Conservation (phyloP, 2,329 filamentous ascomycete species). For the Xylaria sp. region DNA sequence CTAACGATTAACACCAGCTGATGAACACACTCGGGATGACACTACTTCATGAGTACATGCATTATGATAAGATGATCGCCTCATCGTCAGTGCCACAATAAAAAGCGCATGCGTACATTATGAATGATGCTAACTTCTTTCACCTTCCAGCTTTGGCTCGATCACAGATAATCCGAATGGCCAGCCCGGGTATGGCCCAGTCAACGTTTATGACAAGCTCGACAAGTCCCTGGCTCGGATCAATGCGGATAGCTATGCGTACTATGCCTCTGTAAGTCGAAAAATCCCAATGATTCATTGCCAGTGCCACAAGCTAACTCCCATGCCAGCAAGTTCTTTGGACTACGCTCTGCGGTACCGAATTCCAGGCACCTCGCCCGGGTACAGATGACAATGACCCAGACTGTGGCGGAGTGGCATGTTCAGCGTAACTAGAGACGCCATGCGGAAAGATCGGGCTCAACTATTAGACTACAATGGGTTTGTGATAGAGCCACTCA, state of each 20-base stretch:
- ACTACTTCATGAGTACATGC: background rate
- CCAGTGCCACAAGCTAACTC: background rate
- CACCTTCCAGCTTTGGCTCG: background rate
- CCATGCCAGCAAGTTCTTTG: background rate
- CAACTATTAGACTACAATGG: background rate
- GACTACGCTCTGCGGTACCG: background rate
- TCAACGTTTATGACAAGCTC: background rate
- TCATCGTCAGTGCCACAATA: background rate
- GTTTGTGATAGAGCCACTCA: background rate
- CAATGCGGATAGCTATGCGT: constrained; percentile 1
- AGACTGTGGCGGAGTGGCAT: background rate
- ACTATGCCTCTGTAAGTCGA: background rate
- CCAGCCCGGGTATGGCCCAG: background rate
- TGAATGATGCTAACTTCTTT: background rate
- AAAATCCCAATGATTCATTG: background rate
- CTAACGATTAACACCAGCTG: background rate
- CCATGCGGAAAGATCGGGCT: background rate
- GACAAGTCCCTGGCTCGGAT: background rate
- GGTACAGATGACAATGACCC: background rate
- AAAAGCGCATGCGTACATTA: background rate
- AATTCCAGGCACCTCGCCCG: background rate
- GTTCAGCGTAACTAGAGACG: background rate
- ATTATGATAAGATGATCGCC: background rate
- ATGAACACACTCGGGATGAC: constrained; percentile 1
- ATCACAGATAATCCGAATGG: background rate